phyloP scores from a whole-genome alignment of 495 filamentous ascomycete genomes.

The Penicillium longicatenatum region DNA sequence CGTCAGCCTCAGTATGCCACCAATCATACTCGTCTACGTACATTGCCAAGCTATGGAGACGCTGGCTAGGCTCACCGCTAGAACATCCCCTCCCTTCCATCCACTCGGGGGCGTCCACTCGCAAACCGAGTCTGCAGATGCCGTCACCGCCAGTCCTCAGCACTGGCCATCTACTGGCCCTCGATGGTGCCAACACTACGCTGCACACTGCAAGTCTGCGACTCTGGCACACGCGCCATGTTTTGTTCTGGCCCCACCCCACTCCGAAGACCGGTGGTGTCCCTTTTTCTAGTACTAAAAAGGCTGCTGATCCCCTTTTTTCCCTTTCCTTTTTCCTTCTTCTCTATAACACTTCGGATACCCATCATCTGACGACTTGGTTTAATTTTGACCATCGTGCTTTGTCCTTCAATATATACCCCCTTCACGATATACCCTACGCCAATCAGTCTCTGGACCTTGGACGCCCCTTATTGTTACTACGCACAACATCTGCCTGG shows the following conservation, averaged over 20 bases:
- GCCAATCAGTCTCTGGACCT: slow-evolving; percentile 33
- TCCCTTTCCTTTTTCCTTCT: slow-evolving; percentile 22
- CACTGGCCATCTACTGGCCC: slow-evolving; percentile 25
- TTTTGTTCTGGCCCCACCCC: slow-evolving; percentile 23
- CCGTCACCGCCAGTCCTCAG: slow-evolving; percentile 35
- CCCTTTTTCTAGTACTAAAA: slow-evolving; percentile 23
- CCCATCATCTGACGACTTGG: slow-evolving; percentile 15
- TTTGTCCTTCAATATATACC: slow-evolving; percentile 5
- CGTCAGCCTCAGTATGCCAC: slow-evolving; percentile 21
- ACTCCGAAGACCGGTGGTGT: slow-evolving; percentile 17
- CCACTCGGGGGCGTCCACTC: slow-evolving; percentile 22
- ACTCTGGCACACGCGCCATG: slow-evolving; percentile 34
- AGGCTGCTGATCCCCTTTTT: slow-evolving; percentile 31
- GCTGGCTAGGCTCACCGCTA: slow-evolving; percentile 38
- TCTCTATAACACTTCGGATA: slow-evolving; percentile 26
- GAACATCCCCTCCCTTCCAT: slow-evolving; percentile 14
- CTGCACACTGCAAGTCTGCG: slow-evolving; percentile 30
- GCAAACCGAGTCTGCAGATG: slow-evolving; percentile 18
- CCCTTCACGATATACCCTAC: slow-evolving; percentile 12
- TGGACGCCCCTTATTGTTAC: slow-evolving; percentile 26
- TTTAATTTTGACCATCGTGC: slow-evolving; percentile 3
- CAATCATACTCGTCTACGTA: slow-evolving; percentile 23
- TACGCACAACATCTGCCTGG: slow-evolving; percentile 21
- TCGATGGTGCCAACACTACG: slow-evolving; percentile 31
- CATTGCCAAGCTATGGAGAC: slow-evolving; percentile 23